phyloP scores from a whole-genome alignment of 2,329 filamentous ascomycete genomes.

The Periglandula ipomoeae region DNA sequence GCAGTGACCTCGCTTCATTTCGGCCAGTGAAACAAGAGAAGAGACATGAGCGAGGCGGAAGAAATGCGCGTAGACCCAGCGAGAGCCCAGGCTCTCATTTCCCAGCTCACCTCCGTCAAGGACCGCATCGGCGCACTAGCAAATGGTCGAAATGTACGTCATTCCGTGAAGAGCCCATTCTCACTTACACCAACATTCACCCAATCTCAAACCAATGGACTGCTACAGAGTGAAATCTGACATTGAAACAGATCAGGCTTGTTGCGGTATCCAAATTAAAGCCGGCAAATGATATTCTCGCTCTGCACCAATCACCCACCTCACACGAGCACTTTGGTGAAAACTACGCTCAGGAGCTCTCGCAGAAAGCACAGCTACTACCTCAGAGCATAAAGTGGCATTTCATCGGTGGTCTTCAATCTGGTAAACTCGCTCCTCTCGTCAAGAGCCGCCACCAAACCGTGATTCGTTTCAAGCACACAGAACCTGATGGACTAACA shows the following conservation, averaged over 20 bases:
- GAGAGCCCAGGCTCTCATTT: slow-evolving; percentile 52
- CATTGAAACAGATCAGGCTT: slow-evolving; percentile 55
- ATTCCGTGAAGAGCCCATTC: too few species aligned
- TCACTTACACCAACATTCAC: background rate
- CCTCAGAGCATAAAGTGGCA: slow-evolving; percentile 80
- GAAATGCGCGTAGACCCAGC: slow-evolving; percentile 54
- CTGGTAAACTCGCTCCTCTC: slow-evolving; percentile 31
- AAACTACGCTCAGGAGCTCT: slow-evolving; percentile 89
- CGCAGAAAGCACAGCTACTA: slow-evolving; percentile 73
- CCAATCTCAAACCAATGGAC: background rate
- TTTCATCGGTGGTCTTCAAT: slow-evolving; percentile 91
- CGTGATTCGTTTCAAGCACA: too few species aligned
- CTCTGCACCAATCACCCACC: slow-evolving; percentile 57
- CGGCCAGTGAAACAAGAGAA: background rate
- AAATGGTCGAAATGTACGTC: slow-evolving; percentile 43
- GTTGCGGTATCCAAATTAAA: slow-evolving; percentile 97
- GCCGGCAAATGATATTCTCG: slow-evolving; percentile 81
- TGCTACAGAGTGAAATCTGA: background rate
- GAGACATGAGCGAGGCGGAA: slow-evolving; percentile 33
- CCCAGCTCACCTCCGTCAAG: slow-evolving; percentile 52
- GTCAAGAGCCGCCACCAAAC: background rate
- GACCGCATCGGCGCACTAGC: slow-evolving; percentile 47
- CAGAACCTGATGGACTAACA: background rate
- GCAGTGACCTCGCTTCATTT: background rate
- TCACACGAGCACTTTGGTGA: slow-evolving; percentile 80